Conservation (phyloP, 1,139 yeast species). For the Trichomonascaceae sp. region DNA sequence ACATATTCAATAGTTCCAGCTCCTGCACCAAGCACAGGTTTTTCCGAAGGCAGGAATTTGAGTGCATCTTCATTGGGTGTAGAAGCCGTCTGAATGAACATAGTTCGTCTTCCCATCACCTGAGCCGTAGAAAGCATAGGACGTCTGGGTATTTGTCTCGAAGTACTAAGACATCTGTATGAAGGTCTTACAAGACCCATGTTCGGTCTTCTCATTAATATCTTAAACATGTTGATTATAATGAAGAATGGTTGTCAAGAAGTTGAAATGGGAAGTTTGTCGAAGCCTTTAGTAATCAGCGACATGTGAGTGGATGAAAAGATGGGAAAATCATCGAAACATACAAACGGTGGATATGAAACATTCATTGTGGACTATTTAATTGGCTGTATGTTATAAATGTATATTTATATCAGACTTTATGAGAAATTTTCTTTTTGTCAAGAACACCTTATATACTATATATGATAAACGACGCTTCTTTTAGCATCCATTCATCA, state of each 20-base stretch:
- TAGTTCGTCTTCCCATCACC: constrained; percentile 12
- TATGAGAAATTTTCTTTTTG: background rate
- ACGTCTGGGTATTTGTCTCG: background rate
- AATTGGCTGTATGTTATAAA: background rate
- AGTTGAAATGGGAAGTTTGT: background rate
- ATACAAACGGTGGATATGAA: no score
- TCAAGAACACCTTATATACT: background rate
- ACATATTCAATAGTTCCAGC: constrained; percentile 56
- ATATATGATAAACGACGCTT: background rate
- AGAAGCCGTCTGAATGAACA: constrained; percentile 52
- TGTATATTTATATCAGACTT: background rate
- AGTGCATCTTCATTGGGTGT: constrained; percentile 94
- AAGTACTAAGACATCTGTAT: background rate
- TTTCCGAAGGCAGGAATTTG: constrained; percentile 72
- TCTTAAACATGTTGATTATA: background rate
- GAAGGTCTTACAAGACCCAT: background rate
- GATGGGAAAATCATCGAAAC: background rate
- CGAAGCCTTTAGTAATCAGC: background rate
- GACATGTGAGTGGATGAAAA: background rate
- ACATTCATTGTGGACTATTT: no score
- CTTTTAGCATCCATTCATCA: constrained; percentile 40
- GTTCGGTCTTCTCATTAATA: background rate
- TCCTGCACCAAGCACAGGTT: constrained; percentile 43
- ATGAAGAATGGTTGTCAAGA: background rate
- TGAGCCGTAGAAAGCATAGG: background rate